Evolutionary conservation across 2,329 filamentous ascomycete species (phyloP).

Genomic region (Xylaria sp.): DNA sequence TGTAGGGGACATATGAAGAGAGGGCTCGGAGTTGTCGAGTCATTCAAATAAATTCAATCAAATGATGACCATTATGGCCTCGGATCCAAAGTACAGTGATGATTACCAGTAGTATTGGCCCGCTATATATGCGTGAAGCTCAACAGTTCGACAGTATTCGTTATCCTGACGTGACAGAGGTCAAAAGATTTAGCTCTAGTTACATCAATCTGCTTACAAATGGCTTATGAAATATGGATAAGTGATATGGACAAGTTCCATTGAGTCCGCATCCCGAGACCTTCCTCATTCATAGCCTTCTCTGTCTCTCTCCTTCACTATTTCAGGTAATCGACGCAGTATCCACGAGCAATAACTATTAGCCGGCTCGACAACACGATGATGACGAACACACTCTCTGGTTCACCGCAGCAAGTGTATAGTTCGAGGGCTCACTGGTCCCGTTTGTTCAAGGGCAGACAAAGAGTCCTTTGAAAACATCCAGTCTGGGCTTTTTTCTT

Average conservation of each 20-base stretch:
- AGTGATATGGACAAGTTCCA: not conserved
- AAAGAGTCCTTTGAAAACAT: no score
- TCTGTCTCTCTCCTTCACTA: not conserved
- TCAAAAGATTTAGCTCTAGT: not conserved
- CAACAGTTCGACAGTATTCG: not conserved
- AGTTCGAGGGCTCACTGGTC: not conserved
- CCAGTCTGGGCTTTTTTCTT: no score
- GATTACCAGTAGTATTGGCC: not conserved
- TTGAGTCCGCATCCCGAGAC: not conserved
- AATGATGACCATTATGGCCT: not conserved
- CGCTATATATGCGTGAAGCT: not conserved
- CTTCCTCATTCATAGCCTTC: not conserved
- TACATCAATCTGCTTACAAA: not conserved
- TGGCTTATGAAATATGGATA: no score
- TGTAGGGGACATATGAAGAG: conserved; percentile 27
- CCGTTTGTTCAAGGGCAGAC: no score
- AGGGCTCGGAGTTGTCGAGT: conserved; percentile 12
- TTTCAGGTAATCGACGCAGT: not conserved
- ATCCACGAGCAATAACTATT: not conserved
- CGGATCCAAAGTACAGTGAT: not conserved
- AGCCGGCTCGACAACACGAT: not conserved
- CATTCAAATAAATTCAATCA: conserved; percentile 13
- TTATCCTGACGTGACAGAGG: not conserved
- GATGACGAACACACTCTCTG: not conserved
- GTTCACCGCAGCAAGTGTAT: not conserved